Percentiles rank a stretch among this genome's conserved stretches.
These are phyloP conservation scores for Rubus parviflorus DNA, from an alignment of 306 rosid species.

Conservation along the genomic window DNA sequence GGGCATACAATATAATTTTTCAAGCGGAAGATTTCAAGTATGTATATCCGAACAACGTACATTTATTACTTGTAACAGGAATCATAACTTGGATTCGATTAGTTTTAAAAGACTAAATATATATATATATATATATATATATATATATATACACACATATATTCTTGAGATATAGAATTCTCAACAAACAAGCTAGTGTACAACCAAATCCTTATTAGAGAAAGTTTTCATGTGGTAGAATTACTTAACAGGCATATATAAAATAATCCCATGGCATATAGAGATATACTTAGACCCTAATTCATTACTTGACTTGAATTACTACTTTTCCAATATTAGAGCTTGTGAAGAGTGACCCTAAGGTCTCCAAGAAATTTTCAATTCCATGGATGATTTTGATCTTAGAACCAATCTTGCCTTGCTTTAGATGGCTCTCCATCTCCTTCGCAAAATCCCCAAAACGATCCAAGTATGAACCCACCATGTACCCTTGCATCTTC, in stretches of 20 bases:
- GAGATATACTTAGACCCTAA: background rate
- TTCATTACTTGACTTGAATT: constrained; percentile 38
- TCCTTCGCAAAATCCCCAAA: constrained; percentile 54
- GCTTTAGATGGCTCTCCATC: constrained; percentile 50
- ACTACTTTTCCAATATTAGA: constrained; percentile 58
- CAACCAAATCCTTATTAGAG: background rate
- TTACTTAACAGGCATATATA: background rate
- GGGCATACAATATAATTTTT: no score
- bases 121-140: no score
- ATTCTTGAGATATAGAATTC: no score
- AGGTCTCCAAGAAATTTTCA: constrained; percentile 47
- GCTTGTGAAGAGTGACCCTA: constrained; percentile 50
- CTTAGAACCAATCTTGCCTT: constrained; percentile 51
- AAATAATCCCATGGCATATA: background rate
- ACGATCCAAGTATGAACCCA: constrained; percentile 45
- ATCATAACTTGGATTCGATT: no score
- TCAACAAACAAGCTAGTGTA: no score
- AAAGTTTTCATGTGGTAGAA: background rate
- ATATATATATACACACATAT: no score
- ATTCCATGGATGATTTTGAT: constrained; percentile 43
- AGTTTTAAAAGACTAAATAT: no score
- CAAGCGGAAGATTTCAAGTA: no score
- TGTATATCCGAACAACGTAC: no score
- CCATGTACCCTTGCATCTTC: constrained; percentile 58
- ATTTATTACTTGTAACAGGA: no score